phyloP scores from a whole-genome alignment of 2,329 filamentous ascomycete genomes.

The Chaetomiaceae sp. region DNA sequence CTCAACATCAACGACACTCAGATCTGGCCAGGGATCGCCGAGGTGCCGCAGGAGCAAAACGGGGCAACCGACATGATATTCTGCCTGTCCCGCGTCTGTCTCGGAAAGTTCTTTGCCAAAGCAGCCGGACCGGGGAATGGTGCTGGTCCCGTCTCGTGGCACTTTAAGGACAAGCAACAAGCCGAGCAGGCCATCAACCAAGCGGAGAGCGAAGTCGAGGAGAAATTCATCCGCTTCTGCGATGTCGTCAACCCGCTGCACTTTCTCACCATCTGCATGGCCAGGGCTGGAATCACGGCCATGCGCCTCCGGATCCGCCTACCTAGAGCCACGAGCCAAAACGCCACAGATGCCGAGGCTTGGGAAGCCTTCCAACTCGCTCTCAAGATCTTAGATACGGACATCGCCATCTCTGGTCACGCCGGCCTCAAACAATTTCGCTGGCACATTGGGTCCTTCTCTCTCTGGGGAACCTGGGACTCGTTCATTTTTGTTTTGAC shows the following conservation, averaged over 20 bases:
- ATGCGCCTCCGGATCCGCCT: neutral
- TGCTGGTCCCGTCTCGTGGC: neutral
- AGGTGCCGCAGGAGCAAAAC: neutral
- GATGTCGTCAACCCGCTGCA: constrained; percentile 4
- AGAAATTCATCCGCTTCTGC: constrained; percentile 3
- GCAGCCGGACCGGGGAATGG: neutral
- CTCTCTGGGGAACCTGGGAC: constrained; percentile 8
- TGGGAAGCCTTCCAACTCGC: neutral
- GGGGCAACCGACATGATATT: constrained; percentile 1
- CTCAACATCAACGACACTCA: neutral
- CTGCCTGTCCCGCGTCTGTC: neutral
- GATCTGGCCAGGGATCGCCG: neutral
- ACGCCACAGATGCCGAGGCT: neutral
- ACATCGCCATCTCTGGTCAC: neutral
- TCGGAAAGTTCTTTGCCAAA: neutral
- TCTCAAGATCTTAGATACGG: neutral
- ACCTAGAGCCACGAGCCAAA: neutral
- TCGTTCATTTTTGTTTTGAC: constrained; percentile 11
- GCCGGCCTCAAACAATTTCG: neutral
- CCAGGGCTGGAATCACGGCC: neutral
- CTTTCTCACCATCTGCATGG: neutral
- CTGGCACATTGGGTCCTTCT: neutral
- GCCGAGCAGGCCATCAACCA: neutral
- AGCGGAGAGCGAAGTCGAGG: neutral
- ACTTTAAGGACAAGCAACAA: neutral